Evolutionary conservation across 768 basidiomycete species (phyloP), one percentile per base, ranked within the genome.

Genomic region (Trametes elegans): DNA sequence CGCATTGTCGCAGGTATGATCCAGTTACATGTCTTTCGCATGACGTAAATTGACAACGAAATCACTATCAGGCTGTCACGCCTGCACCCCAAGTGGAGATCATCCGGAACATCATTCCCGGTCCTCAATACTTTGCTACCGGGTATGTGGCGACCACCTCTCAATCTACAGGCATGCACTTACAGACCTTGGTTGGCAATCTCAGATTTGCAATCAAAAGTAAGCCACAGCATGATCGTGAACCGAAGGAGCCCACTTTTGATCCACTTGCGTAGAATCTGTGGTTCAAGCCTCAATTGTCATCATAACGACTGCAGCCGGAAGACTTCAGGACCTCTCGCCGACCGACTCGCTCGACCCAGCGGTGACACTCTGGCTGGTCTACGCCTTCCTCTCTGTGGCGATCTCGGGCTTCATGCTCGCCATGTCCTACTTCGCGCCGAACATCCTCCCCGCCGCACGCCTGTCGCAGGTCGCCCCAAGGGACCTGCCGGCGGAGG

Each of bases 221-320:
- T 73, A 58, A 18, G 68, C 57, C 10, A 2, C 27, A 29, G 19
- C 24, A 29, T 23, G 16, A 38, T 9, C 10, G 13, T n/a, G n/a
- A n/a, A n/a, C n/a, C n/a, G n/a, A n/a, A n/a, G n/a, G n/a, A n/a
- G n/a, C n/a, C n/a, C n/a, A n/a, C n/a, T 9, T 39, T 51, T 29
- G 53, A 38, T 11, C 19, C 35, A 10, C 11, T 18, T 28, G 7
- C 60, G n/a, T n/a, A 75, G 74, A 76, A 62, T 76, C 74, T 26
- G 69, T 74, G 24, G 71, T 75, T 1, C 75, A 76, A 58, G 74
- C 70, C 7, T 73, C 71, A 27, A 73, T 74, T 42, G 73, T 75
- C 23, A 75, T 76, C 58, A 73, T 75, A 60, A 74, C 74, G 8
- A 73, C 70, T 16, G 74, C 71, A 0, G 73, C 74, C 3, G 74